Conservation (phyloP, 2,329 filamentous ascomycete species). For the Botrytis fragariae region DNA sequence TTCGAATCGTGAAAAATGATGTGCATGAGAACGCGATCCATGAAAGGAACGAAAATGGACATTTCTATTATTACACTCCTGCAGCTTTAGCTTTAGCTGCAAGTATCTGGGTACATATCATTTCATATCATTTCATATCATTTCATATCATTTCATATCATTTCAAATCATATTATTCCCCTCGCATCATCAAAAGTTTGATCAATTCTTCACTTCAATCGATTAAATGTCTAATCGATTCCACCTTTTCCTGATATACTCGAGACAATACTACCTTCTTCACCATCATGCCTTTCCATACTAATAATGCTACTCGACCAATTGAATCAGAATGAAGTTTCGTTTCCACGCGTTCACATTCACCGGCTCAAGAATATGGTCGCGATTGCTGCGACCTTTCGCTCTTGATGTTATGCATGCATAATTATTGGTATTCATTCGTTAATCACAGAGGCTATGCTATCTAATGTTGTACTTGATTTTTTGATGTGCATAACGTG, state of each 20-base stretch:
- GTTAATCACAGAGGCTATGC: neutral
- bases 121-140: neutral
- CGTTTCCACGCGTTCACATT: neutral
- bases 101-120: neutral
- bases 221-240: neutral
- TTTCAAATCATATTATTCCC: neutral
- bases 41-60: neutral
- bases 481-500: conserved; percentile 14
- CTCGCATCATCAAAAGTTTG: neutral
- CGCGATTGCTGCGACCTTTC: conserved; percentile 4
- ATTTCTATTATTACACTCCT: neutral
- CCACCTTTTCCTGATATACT: neutral
- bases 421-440: conserved; percentile 9
- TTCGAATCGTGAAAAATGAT: conserved; percentile 1
- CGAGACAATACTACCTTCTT: neutral
- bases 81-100: neutral
- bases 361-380: neutral
- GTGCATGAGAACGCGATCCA: neutral
- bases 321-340: neutral
- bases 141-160: neutral
- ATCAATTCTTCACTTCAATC: neutral
- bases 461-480: neutral
- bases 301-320: neutral
- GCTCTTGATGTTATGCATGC: neutral
- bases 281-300: neutral